Percentiles rank a stretch among this genome's conserved stretches.
phyloP scores from a whole-genome alignment of 2,329 filamentous ascomycete genomes.

The Alternaria postmessia region DNA sequence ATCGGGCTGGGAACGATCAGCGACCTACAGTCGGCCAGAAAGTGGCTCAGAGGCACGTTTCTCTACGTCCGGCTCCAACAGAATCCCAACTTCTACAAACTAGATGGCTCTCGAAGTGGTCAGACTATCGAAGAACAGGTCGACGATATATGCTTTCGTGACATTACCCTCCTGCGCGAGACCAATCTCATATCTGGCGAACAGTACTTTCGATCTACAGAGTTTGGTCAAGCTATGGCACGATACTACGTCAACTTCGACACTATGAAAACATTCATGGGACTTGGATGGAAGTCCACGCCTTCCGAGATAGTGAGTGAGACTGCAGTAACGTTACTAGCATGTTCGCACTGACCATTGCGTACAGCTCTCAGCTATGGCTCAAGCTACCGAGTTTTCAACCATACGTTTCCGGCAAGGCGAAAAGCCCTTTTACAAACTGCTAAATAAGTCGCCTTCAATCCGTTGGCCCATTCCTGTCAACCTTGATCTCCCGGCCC shows the following conservation, averaged over 20 bases:
- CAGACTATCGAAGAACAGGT: slow-evolving; percentile 69
- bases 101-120: slow-evolving; percentile 62
- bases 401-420: slow-evolving; percentile 74
- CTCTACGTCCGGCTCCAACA: slow-evolving; percentile 75
- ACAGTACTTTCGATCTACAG: slow-evolving; percentile 67
- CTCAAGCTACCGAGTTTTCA: slow-evolving; percentile 75
- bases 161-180: slow-evolving; percentile 71
- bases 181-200: slow-evolving; percentile 62
- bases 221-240: slow-evolving; percentile 82
- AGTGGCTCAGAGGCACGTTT: slow-evolving; percentile 81
- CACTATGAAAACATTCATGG: slow-evolving; percentile 77
- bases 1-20: slow-evolving; percentile 77
- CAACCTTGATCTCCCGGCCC: slow-evolving; percentile 68
- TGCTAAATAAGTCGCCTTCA: slow-evolving; percentile 72
- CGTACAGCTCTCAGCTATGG: slow-evolving; percentile 69
- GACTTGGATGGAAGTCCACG: slow-evolving; percentile 66
- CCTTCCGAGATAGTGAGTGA: slow-evolving; percentile 72
- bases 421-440: slow-evolving; percentile 74
- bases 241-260: slow-evolving; percentile 81
- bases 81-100: slow-evolving; percentile 75
- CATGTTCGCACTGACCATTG: slow-evolving; percentile 8
- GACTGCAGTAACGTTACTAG: background rate
- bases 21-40: slow-evolving; percentile 69
- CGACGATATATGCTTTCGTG: slow-evolving; percentile 73
- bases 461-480: slow-evolving; percentile 77